These are phyloP conservation scores for Naganishia onofrii DNA, from an alignment of 768 basidiomycete species.

Conservation along the genomic window DNA sequence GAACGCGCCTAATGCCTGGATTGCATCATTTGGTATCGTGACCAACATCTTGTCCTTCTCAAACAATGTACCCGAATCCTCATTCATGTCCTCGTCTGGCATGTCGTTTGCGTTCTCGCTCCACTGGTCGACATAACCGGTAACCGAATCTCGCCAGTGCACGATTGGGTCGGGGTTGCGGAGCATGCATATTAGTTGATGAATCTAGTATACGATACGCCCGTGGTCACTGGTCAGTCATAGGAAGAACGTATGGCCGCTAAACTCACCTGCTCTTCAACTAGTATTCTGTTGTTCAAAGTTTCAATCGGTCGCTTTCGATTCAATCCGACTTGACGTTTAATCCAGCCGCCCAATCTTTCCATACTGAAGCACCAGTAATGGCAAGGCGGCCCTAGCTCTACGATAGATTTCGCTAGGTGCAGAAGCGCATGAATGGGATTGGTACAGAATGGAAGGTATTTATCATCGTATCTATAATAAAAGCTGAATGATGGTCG, in stretches of 20 bases:
- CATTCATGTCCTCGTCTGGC: no score
- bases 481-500: background rate
- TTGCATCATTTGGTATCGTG: no score
- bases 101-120: no score
- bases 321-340: background rate
- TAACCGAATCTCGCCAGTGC: no score
- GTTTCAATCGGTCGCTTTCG: background rate
- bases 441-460: background rate
- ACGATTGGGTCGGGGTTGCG: no score
- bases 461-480: background rate
- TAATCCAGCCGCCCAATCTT: conserved; percentile 6
- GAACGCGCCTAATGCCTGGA: no score
- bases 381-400: background rate
- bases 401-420: background rate
- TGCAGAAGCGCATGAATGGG: background rate
- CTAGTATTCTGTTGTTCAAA: background rate
- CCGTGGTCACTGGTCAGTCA: no score
- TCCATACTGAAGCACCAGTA: conserved; percentile 14
- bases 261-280: background rate
- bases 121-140: no score
- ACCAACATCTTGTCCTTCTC: no score
- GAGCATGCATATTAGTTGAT: no score
- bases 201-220: no score
- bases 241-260: background rate
- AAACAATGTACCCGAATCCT: no score